phyloP scores from a whole-genome alignment of 495 filamentous ascomycete genomes.

The Penicillium waksmanii region DNA sequence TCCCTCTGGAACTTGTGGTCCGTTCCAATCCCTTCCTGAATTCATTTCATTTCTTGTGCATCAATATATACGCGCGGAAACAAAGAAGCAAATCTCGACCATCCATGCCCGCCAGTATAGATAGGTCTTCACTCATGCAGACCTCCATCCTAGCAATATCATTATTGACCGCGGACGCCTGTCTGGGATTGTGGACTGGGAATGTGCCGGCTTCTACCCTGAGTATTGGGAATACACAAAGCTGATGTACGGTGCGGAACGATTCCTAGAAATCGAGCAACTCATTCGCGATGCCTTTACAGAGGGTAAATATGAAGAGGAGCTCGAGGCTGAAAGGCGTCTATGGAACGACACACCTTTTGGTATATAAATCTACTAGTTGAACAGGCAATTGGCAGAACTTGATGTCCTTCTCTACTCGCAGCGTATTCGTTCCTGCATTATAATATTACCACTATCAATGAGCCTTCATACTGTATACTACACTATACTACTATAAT shows the following conservation, averaged over 20 bases:
- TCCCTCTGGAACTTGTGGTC: conserved; percentile 15
- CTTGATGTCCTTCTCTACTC: too few species aligned
- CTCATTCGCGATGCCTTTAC: conserved; percentile 17
- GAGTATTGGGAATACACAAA: conserved; percentile 40
- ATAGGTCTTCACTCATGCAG: conserved; percentile 33
- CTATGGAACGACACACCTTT: conserved; percentile 10
- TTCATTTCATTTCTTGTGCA: conserved; percentile 26
- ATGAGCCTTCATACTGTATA: too few species aligned
- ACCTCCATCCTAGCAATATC: conserved; percentile 32
- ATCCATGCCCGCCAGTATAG: conserved; percentile 8
- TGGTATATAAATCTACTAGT: not conserved
- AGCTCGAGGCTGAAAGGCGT: conserved; percentile 17
- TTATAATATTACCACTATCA: too few species aligned
- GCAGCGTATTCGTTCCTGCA: too few species aligned
- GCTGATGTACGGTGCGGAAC: conserved; percentile 23
- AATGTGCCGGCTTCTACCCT: conserved; percentile 35
- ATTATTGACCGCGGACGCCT: conserved; percentile 28
- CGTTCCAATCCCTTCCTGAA: conserved; percentile 27
- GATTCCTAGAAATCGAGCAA: conserved; percentile 6
- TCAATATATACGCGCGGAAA: not conserved
- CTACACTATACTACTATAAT: too few species aligned
- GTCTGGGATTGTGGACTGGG: conserved; percentile 37
- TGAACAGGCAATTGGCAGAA: too few species aligned
- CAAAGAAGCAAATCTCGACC: conserved; percentile 9
- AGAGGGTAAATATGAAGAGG: conserved; percentile 17